These are phyloP conservation scores for Fusarium drepaniforme DNA, from an alignment of 2,329 filamentous ascomycete species.

Conservation along the genomic window DNA sequence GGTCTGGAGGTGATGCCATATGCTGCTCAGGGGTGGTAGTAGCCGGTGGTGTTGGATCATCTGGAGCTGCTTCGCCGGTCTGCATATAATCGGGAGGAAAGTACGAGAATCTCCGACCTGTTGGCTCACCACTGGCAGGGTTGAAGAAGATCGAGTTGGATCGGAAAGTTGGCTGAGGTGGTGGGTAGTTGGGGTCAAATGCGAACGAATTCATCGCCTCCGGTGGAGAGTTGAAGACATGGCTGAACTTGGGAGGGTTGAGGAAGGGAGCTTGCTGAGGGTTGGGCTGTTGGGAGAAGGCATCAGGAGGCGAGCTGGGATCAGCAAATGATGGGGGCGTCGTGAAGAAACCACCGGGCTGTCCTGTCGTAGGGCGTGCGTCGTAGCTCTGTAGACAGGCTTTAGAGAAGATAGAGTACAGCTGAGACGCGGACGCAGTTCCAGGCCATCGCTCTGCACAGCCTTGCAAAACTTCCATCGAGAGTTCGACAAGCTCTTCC, in stretches of 20 bases:
- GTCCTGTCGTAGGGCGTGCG: slow-evolving; percentile 53
- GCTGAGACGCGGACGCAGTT: slow-evolving; percentile 83
- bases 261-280: slow-evolving; percentile 55
- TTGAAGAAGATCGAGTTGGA: slow-evolving; percentile 76
- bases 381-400: slow-evolving; percentile 93
- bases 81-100: slow-evolving; percentile 69
- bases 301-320: slow-evolving; percentile 48
- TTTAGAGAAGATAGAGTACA: slow-evolving; percentile 87
- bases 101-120: slow-evolving; percentile 71
- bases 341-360: slow-evolving; percentile 47
- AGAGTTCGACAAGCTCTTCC: slow-evolving; percentile 78
- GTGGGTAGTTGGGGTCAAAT: slow-evolving; percentile 57
- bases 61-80: slow-evolving; percentile 47
- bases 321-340: slow-evolving; percentile 51
- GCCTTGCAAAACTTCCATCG: slow-evolving; percentile 82
- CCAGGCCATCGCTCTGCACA: slow-evolving; percentile 94
- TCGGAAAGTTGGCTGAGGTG: slow-evolving; percentile 68
- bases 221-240: slow-evolving; percentile 68
- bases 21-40: slow-evolving; percentile 45
- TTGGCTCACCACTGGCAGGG: slow-evolving; percentile 65
- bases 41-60: slow-evolving; percentile 52
- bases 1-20: slow-evolving; percentile 45
- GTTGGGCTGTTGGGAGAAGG: slow-evolving; percentile 44
- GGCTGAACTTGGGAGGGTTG: slow-evolving; percentile 67
- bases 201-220: slow-evolving; percentile 64